phyloP scores from a whole-genome alignment of 2,329 filamentous ascomycete species.

The Tolypocladium paradoxum region DNA sequence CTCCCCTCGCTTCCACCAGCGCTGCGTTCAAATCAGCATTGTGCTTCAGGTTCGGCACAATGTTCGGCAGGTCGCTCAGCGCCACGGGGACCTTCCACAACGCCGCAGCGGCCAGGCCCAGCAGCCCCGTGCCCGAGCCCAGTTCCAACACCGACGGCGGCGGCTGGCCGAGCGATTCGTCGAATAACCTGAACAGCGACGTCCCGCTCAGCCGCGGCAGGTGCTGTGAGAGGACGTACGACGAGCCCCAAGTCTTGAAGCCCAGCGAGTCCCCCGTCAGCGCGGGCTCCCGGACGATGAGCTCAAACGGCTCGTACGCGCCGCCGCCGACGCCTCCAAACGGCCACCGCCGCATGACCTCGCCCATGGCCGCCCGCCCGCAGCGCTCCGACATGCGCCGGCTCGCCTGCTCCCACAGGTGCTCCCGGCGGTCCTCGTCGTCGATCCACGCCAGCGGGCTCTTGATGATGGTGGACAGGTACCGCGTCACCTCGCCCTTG shows the following conservation, averaged over 20 bases:
- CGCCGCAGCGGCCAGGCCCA: constrained; percentile 74
- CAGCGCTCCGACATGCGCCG: constrained; percentile 74
- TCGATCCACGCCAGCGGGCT: constrained; percentile 59
- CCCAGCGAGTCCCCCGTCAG: constrained; percentile 82
- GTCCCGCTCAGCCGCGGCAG: constrained; percentile 40
- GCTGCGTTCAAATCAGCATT: constrained; percentile 59
- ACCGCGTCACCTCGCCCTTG: constrained; percentile 46
- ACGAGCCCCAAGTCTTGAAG: constrained; percentile 91
- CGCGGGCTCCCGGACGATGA: constrained; percentile 75
- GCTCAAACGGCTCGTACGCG: constrained; percentile 36
- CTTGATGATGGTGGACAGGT: constrained; percentile 59
- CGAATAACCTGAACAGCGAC: constrained; percentile 34
- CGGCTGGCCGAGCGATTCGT: constrained; percentile 19
- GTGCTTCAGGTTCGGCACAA: constrained; percentile 66
- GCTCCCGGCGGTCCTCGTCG: constrained; percentile 54
- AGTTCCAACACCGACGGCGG: constrained; percentile 55
- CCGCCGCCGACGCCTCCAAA: constrained; percentile 22
- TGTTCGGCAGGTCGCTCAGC: constrained; percentile 76
- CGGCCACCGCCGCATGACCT: constrained; percentile 44
- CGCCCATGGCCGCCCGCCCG: constrained; percentile 55
- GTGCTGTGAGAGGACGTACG: constrained; percentile 70
- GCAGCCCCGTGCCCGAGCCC: constrained; percentile 82
- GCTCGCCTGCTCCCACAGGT: constrained; percentile 70
- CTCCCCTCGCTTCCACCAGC: constrained; percentile 42
- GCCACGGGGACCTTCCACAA: constrained; percentile 56